Conservation (phyloP, 176 grass and related monocot species). For the Tillandsia leiboldiana region DNA sequence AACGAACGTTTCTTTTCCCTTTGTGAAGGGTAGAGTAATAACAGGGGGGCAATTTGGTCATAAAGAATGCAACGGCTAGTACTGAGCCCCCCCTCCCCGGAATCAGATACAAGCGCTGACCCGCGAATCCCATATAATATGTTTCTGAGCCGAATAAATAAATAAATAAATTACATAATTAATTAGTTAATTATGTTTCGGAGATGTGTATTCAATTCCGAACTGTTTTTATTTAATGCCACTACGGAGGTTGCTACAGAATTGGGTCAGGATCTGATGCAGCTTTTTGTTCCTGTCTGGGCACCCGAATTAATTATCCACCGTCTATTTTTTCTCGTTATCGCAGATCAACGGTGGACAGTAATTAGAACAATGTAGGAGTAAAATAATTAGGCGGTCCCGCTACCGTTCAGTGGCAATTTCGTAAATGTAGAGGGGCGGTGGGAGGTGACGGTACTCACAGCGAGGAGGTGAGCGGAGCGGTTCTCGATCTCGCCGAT, state of each 20-base stretch:
- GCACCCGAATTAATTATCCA: neutral
- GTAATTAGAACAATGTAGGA: too few relatives aligned
- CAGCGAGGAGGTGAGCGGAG: constrained; percentile 90
- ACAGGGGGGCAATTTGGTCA: neutral
- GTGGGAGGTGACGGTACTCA: constrained; percentile 21
- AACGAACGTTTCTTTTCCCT: too few relatives aligned
- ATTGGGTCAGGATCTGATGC: neutral
- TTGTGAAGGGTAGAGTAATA: too few relatives aligned
- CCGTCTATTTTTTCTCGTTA: too few relatives aligned
- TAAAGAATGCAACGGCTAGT: constrained; percentile 1
- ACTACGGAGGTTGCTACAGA: neutral
- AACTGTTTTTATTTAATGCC: neutral
- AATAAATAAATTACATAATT: neutral
- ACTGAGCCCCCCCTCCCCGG: neutral
- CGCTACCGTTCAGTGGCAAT: neutral
- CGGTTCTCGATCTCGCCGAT: constrained; percentile 99
- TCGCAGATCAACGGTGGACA: neutral
- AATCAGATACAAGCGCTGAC: neutral
- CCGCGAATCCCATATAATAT: neutral
- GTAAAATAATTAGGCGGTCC: too few relatives aligned
- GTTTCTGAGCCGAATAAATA: neutral
- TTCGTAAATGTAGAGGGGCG: neutral
- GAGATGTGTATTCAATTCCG: too few relatives aligned
- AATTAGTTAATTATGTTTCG: neutral
- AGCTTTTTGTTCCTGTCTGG: neutral